Conservation (phyloP, 768 basidiomycete genomes). For the Lepiota venenata region DNA sequence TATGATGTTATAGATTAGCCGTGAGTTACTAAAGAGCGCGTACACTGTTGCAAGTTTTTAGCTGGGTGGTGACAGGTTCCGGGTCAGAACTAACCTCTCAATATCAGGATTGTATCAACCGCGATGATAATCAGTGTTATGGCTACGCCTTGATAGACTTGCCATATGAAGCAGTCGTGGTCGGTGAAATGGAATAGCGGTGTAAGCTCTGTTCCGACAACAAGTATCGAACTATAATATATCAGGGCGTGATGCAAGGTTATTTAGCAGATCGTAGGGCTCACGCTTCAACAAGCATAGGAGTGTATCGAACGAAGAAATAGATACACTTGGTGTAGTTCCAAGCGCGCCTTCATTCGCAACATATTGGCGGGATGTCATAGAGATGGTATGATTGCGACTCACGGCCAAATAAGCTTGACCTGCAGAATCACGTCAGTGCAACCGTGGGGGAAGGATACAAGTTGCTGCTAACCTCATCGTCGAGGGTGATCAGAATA, state of each 20-base stretch:
- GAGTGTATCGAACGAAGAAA: constrained; percentile 35
- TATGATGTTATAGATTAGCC: constrained; percentile 1
- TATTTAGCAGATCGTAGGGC: constrained; percentile 2
- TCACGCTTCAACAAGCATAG: constrained; percentile 33
- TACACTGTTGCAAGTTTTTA: constrained; percentile 23
- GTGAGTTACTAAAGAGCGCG: constrained; percentile 28
- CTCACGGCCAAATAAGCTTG: constrained; percentile 39
- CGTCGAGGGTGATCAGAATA: constrained; percentile 34
- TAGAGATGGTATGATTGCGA: background rate
- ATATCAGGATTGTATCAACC: constrained; percentile 37
- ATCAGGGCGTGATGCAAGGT: background rate
- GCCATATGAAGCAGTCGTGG: constrained; percentile 42
- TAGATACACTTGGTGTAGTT: constrained; percentile 32
- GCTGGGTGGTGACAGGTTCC: background rate
- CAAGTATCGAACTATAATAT: constrained; percentile 26
- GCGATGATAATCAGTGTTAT: constrained; percentile 23
- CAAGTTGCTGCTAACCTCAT: constrained; percentile 28
- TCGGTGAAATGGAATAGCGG: constrained; percentile 32
- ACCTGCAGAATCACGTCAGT: constrained; percentile 21
- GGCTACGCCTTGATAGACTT: constrained; percentile 37
- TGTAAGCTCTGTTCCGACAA: constrained; percentile 32
- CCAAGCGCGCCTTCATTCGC: constrained; percentile 20
- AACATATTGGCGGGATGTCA: background rate
- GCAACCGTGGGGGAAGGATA: background rate
- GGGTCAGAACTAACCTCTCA: constrained; percentile 26